phyloP scores from a whole-genome alignment of 257 asterid genomes.

The Nyctanthes arbortristis region DNA sequence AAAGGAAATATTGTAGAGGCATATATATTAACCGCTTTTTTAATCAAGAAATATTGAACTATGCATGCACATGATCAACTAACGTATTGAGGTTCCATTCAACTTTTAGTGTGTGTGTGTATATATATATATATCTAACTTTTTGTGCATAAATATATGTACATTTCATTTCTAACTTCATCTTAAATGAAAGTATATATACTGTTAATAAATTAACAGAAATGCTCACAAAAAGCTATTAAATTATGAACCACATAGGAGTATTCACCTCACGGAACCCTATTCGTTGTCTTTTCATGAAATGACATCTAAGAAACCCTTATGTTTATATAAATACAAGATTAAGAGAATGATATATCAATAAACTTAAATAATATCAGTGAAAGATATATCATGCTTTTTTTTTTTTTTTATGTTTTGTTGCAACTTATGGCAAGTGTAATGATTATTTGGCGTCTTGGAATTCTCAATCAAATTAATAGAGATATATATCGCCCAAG shows the following conservation, averaged over 20 bases:
- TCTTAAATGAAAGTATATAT: background rate
- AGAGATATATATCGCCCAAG: no score
- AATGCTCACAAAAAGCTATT: background rate
- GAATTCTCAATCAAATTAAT: no score
- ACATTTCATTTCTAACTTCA: background rate
- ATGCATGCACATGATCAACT: background rate
- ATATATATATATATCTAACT: no score
- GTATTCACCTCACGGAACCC: slow-evolving; percentile 55
- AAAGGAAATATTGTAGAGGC: no score
- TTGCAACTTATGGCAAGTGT: no score
- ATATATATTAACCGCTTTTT: no score
- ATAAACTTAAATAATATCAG: slow-evolving; percentile 18
- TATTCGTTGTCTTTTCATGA: slow-evolving; percentile 49
- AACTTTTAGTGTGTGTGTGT: no score
- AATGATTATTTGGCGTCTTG: no score
- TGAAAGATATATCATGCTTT: slow-evolving; percentile 20
- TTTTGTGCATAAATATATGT: no score
- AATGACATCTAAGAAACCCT: slow-evolving; percentile 14
- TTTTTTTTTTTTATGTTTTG: background rate
- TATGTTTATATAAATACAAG: background rate
- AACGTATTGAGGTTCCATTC: background rate
- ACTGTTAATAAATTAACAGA: background rate
- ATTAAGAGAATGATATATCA: slow-evolving; percentile 14
- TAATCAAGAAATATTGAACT: background rate
- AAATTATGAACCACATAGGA: slow-evolving; percentile 52